A percentile compares a stretch with the other conserved stretches of the same genome.
phyloP scores from a whole-genome alignment of 1,284 basidiomycete species.

The Ceratobasidium sp. region DNA sequence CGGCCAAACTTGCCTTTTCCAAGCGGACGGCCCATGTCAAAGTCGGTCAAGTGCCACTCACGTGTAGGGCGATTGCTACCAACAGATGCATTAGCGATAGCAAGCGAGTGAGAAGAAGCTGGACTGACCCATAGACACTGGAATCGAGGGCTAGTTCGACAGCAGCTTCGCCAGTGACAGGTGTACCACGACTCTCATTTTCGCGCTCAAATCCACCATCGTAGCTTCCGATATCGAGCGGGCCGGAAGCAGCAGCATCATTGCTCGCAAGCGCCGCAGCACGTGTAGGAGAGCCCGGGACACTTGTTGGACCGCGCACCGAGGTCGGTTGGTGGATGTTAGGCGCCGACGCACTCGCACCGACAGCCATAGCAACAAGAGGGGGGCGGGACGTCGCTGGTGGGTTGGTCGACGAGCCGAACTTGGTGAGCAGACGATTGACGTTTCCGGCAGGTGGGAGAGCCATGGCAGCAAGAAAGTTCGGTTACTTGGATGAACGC shows the following conservation, averaged over 20 bases:
- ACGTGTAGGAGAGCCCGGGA: slow-evolving; percentile 11
- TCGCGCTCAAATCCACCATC: slow-evolving; percentile 89
- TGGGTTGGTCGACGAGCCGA: slow-evolving; percentile 15
- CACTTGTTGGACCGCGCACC: neutral
- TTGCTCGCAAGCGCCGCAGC: neutral
- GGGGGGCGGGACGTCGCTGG: neutral
- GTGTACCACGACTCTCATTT: slow-evolving; percentile 68
- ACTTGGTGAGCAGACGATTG: slow-evolving; percentile 35
- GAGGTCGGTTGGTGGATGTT: slow-evolving; percentile 11
- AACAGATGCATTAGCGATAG: slow-evolving; percentile 48
- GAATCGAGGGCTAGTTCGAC: slow-evolving; percentile 81
- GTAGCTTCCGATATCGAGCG: slow-evolving; percentile 80
- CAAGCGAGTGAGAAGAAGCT: slow-evolving; percentile 48
- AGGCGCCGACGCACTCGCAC: neutral
- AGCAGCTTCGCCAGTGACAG: slow-evolving; percentile 77
- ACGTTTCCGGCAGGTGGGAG: slow-evolving; percentile 33
- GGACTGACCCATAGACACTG: slow-evolving; percentile 57
- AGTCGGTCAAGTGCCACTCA: slow-evolving; percentile 87
- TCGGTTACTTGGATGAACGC: neutral
- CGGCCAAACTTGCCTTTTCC: slow-evolving; percentile 99
- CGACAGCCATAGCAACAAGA: neutral
- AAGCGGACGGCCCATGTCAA: slow-evolving; percentile 94
- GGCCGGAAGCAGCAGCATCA: neutral
- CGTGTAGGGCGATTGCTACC: slow-evolving; percentile 71
- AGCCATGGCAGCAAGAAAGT: neutral